phyloP scores from a whole-genome alignment of 2,329 filamentous ascomycete species.

The Paraphoma sp. region DNA sequence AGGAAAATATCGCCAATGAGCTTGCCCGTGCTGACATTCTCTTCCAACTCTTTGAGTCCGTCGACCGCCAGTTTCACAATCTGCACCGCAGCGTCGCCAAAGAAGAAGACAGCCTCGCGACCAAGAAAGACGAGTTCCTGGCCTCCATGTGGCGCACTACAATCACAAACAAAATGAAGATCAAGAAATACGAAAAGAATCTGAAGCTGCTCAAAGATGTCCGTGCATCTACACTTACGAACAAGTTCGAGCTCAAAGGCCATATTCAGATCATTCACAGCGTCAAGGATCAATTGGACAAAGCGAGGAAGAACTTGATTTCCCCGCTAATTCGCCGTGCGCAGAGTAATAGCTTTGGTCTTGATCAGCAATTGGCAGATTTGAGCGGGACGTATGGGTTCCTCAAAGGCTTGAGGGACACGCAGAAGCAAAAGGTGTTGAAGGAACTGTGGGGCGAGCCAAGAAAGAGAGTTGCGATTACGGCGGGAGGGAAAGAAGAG shows the following conservation, averaged over 20 bases:
- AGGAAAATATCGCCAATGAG: constrained; percentile 87
- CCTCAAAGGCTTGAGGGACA: constrained; percentile 74
- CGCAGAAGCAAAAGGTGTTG: constrained; percentile 83
- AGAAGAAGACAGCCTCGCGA: constrained; percentile 82
- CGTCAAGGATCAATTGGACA: constrained; percentile 86
- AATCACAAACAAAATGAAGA: constrained; percentile 75
- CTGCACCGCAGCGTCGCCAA: constrained; percentile 84
- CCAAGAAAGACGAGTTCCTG: constrained; percentile 79
- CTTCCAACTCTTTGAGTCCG: constrained; percentile 88
- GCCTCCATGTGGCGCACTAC: constrained; percentile 85
- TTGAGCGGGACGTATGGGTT: constrained; percentile 81
- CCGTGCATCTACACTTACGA: constrained; percentile 80
- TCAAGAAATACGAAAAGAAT: constrained; percentile 95
- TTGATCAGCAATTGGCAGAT: constrained; percentile 86
- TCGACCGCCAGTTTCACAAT: constrained; percentile 90
- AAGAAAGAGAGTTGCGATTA: constrained; percentile 38
- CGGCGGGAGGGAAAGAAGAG: constrained; percentile 23
- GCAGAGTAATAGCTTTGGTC: constrained; percentile 70
- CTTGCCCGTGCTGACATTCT: constrained; percentile 79
- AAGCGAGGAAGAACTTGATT: constrained; percentile 81
- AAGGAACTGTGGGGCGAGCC: constrained; percentile 68
- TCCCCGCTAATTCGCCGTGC: constrained; percentile 79
- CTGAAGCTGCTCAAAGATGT: constrained; percentile 78
- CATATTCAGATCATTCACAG: constrained; percentile 85
- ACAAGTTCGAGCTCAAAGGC: constrained; percentile 85